Evolutionary conservation across 148 eudicot genomes (phyloP), one percentile per base, ranked within the genome.

Genomic region (Pharnaceum exiguum): DNA sequence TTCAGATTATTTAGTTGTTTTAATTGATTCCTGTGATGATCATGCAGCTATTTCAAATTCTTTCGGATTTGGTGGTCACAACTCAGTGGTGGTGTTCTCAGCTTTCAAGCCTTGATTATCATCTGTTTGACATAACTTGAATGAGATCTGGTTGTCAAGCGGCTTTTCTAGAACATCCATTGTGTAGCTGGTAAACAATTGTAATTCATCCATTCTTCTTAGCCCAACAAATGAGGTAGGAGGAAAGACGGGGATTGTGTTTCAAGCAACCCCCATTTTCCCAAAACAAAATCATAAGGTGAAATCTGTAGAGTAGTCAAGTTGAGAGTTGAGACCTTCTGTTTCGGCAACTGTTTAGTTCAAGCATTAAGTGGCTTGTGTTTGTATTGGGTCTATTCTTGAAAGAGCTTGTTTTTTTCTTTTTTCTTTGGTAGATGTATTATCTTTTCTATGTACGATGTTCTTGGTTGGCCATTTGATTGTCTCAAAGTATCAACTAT

Each of bases 21-120:
- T 55, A 11, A 27, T 66, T 5, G 39, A 38, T 57, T 40, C 5
- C 10, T 38, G 3, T 55, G 12, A 28, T 65, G 63, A 55, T 36
- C 10, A 51, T 81, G 76, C 91, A 90, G 97, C 91, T 19, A 90
- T 90, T 73, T 90, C 97, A 49, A 90, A 90, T 77, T 90, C 97
- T n/a, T 90, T 90, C 40, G 97, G 97, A 44, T 90, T 90, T 40
- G 97, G 97, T 56, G 97, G 97, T 38, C 97, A 90, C 86, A 90
- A 90, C 75, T 90, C 97, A 2, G 97, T 86, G n/a, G 95, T 90
- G 53, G 97, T 70, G 23, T 87, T 90, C 75, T 86, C 97, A 21
- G 91, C 82, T 24, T 90, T 84, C 85, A 90, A 86, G 67, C 89
- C 95, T 17, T 90, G 80, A 90, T 62, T 43, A 2, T 30, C 49